A percentile compares a stretch with the other conserved stretches of the same genome.
Evolutionary conservation across 140 eudicot species (phyloP).

Genomic region (Stevia rebaudiana): DNA sequence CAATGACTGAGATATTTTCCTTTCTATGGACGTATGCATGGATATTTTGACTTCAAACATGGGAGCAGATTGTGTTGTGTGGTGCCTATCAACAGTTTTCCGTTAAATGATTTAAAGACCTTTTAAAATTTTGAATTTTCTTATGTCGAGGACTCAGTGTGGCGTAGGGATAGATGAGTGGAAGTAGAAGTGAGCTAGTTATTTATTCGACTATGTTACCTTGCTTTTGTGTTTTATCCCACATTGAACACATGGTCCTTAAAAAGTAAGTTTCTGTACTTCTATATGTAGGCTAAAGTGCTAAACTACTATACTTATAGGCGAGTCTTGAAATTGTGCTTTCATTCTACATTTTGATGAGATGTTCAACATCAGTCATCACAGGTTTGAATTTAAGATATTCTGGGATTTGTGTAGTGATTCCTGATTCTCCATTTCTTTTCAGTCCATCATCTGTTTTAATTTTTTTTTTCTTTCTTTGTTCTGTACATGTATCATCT

Average conservation of each 20-base stretch:
- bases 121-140: background rate
- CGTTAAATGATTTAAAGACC: background rate
- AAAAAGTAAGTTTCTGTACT: background rate
- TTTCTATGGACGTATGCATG: background rate
- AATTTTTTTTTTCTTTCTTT: background rate
- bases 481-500: slow-evolving; percentile 8
- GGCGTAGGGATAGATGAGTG: background rate
- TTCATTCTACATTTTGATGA: background rate
- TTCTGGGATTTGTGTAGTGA: background rate
- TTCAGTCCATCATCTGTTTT: background rate
- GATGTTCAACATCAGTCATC: background rate
- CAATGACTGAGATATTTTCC: background rate
- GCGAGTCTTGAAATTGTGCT: background rate
- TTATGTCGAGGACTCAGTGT: background rate
- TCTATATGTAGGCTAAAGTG: background rate
- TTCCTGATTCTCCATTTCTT: background rate
- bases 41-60: background rate
- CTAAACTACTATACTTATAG: background rate
- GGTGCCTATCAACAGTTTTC: background rate
- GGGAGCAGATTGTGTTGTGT: background rate
- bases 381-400: background rate
- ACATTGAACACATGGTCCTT: background rate
- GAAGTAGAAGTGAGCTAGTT: background rate
- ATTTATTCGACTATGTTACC: background rate
- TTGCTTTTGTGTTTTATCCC: background rate